Conservation (phyloP, 2,329 filamentous ascomycete species). For the Hymenoscyphus salicellus region DNA sequence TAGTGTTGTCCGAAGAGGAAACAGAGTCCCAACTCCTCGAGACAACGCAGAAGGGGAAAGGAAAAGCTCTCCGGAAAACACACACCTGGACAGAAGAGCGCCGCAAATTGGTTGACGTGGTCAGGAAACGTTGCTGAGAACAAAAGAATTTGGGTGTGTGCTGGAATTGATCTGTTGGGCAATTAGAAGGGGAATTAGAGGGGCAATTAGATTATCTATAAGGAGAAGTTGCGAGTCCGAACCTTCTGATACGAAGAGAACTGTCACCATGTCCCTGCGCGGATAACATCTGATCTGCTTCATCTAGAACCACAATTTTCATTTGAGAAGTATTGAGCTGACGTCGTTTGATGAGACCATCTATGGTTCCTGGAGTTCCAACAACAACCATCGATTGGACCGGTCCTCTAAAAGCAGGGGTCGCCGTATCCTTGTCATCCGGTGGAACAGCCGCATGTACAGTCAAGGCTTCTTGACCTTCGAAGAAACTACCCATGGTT, state of each 20-base stretch:
- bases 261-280: conserved; percentile 94
- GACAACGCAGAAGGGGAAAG: too few relatives aligned
- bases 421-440: background rate
- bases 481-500: conserved; percentile 72
- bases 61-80: too few relatives aligned
- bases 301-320: conserved; percentile 85
- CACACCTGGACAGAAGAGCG: conserved; percentile 69
- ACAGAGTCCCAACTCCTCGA: too few relatives aligned
- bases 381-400: conserved; percentile 79
- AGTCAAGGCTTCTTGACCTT: conserved; percentile 61
- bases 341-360: conserved; percentile 89
- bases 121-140: conserved; percentile 97
- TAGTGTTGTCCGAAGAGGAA: too few relatives aligned
- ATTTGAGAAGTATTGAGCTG: too few relatives aligned
- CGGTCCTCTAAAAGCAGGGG: too few relatives aligned
- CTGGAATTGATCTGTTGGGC: conserved; percentile 63
- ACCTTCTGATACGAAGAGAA: conserved; percentile 85
- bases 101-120: conserved; percentile 79
- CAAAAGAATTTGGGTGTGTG: conserved; percentile 77
- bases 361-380: conserved; percentile 89
- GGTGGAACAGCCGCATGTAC: conserved; percentile 70
- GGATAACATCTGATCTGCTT: conserved; percentile 98
- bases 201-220: too few relatives aligned
- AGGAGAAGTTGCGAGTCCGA: conserved; percentile 39
- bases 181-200: too few relatives aligned